These are phyloP conservation scores for Chlorella variabilis DNA, from an alignment of 163 green algal species.

Conservation along the genomic window DNA sequence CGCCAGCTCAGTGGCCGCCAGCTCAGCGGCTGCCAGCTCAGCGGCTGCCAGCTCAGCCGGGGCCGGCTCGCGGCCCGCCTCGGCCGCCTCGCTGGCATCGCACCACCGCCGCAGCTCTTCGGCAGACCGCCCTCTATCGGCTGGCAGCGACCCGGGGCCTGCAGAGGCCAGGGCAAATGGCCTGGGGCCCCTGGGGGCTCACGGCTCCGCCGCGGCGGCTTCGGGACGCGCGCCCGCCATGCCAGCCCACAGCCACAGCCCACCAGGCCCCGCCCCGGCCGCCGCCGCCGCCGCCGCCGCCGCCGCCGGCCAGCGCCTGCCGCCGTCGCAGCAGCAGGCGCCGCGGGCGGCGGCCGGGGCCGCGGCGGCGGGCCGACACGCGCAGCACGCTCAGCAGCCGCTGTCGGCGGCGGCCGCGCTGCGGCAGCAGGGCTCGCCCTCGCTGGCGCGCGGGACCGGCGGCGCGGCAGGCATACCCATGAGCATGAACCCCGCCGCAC, in stretches of 20 bases:
- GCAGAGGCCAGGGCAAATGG: neutral
- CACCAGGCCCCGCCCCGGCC: too few relatives aligned
- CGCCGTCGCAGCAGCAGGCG: neutral
- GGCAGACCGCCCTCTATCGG: neutral
- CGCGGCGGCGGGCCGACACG: neutral
- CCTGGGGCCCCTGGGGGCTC: neutral
- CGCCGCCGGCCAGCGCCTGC: neutral
- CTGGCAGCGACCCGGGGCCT: neutral
- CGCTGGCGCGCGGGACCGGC: neutral
- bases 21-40: neutral
- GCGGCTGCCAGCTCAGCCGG: too few relatives aligned
- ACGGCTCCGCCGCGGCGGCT: neutral
- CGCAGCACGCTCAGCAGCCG: neutral
- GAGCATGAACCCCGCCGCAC: slow-evolving; percentile 8
- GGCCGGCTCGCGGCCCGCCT: slow-evolving; percentile 7
- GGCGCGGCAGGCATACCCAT: neutral
- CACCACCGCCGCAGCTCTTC: slow-evolving; percentile 9
- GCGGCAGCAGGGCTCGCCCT: slow-evolving; percentile 10
- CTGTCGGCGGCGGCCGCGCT: neutral
- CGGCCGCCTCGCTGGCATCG: neutral
- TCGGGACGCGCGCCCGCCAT: too few relatives aligned
- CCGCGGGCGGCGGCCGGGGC: neutral
- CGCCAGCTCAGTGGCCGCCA: neutral
- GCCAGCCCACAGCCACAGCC: neutral
- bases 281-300: neutral